Evolutionary conservation across 495 filamentous ascomycete genomes (phyloP), one percentile per base, ranked within the genome.

Genomic region (Mycothermus thermophilus): DNA sequence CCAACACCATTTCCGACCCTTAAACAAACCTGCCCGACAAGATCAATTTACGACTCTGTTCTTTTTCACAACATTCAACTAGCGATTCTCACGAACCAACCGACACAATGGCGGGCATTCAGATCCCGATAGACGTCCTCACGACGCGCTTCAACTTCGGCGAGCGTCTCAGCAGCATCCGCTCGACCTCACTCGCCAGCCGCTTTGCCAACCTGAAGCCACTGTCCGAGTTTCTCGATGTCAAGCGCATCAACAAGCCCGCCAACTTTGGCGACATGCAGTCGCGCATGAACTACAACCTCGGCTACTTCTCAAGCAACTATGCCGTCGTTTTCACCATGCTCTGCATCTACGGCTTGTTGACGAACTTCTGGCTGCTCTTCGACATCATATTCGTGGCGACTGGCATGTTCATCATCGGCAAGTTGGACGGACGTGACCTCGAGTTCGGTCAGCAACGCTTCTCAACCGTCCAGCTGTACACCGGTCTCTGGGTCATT

Each of bases 251-350:
- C 8, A 94, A 83, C 30, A 96, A 95, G 64, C 92, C 90, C 4
- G 71, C 67, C 44, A 88, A 87, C 60, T 94, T 96, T 46, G 73
- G 60, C 46, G 90, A 96, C 52, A 73, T 82, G 36, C 90, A 97
- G 59, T 88, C 80, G 60, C 76, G 90, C 35, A 78, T 93, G 56
- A 93, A 93, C 64, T 97, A 94, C 78, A 97, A 97, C 56, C 66
- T 97, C 35, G 73, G 78, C 53, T 80, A 95, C 66, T 97, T 94
- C 69, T 88, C 85, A 36, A 95, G 84, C 80, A 97, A 97, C 64
- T 97, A 97, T 73, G 80, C 79, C 44, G 78, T 79, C 40, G 74
- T 97, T 38, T 93, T 95, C 59, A 67, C 78, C 37, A 92, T 96
- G 75, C 77, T 97, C 43, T 80, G 77, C 66, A 82, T 97, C 67